A percentile compares a stretch with the other conserved stretches of the same genome.
These are phyloP conservation scores for Phytophthora macrochlamydospora DNA, from an alignment of 352 stramenopile genomes.

Conservation along the genomic window DNA sequence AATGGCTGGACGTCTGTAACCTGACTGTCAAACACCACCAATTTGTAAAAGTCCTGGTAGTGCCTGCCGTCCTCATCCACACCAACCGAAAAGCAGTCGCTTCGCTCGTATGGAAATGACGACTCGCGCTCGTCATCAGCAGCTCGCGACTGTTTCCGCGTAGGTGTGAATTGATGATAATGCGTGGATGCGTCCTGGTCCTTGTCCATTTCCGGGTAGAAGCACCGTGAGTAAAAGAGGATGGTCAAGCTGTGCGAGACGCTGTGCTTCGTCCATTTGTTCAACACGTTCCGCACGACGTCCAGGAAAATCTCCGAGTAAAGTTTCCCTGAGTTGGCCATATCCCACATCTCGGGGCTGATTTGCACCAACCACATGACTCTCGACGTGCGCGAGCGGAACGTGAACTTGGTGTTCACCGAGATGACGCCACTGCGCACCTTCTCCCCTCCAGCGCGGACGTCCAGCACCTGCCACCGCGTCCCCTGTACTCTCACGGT, in stretches of 20 bases:
- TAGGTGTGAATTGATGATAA: constrained; percentile 22
- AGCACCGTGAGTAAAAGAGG: constrained; percentile 89
- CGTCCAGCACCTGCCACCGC: constrained; percentile 90
- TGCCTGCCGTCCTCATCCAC: constrained; percentile 79
- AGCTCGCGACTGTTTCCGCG: constrained; percentile 19
- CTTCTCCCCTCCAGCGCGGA: constrained; percentile 79
- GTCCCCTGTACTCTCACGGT: constrained; percentile 76
- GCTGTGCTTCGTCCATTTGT: constrained; percentile 92
- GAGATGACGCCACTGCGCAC: constrained; percentile 95
- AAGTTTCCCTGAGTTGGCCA: constrained; percentile 86
- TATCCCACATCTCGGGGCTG: constrained; percentile 94
- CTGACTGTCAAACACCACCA: constrained; percentile 76
- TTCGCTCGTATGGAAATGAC: constrained; percentile 66
- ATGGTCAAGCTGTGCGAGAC: constrained; percentile 93
- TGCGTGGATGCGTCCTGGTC: constrained; percentile 35
- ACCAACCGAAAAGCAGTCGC: constrained; percentile 71
- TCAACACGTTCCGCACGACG: constrained; percentile 79
- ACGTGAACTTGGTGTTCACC: constrained; percentile 96
- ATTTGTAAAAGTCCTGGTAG: constrained; percentile 89
- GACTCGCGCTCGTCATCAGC: constrained; percentile 45
- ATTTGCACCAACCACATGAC: constrained; percentile 99
- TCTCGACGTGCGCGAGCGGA: constrained; percentile 92
- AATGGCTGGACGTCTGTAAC: constrained; percentile 73
- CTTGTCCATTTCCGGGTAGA: constrained; percentile 81
- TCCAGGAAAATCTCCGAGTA: constrained; percentile 92